Percentiles rank a stretch among this genome's conserved stretches.
phyloP scores from a whole-genome alignment of 2,329 filamentous ascomycete species.

The Aschersonia sp. region DNA sequence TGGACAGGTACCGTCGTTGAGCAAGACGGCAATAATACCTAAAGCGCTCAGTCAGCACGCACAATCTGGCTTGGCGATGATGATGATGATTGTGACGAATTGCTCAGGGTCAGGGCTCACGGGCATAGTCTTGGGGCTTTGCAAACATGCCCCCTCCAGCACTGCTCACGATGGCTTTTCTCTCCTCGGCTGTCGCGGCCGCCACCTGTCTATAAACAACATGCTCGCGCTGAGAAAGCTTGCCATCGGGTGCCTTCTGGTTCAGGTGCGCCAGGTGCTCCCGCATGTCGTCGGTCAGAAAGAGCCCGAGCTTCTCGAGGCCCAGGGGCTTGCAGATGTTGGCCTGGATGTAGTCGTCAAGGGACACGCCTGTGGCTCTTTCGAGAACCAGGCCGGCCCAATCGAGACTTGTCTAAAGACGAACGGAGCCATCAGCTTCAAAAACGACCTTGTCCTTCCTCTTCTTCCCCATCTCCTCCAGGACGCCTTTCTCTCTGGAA shows the following conservation, averaged over 20 bases:
- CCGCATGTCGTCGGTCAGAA: constrained; percentile 39
- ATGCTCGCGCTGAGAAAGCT: constrained; percentile 30
- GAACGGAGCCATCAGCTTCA: not conserved
- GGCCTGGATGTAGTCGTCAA: constrained; percentile 34
- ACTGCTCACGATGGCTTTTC: constrained; percentile 33
- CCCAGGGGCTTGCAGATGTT: constrained; percentile 32
- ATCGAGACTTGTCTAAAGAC: constrained; percentile 30
- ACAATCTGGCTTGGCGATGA: not conserved
- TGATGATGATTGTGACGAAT: too few relatives aligned
- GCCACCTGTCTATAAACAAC: constrained; percentile 29
- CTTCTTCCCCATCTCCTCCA: not conserved
- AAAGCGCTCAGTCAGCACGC: not conserved
- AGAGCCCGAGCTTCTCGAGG: constrained; percentile 36
- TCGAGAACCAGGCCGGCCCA: constrained; percentile 38
- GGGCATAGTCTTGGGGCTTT: constrained; percentile 42
- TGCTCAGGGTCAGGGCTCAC: constrained; percentile 19
- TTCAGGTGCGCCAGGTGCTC: constrained; percentile 42
- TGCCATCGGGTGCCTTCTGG: constrained; percentile 29
- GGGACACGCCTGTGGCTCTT: constrained; percentile 23
- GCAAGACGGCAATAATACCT: constrained; percentile 44
- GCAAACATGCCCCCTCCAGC: constrained; percentile 49
- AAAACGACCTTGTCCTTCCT: not conserved
- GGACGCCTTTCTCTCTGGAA: too few relatives aligned
- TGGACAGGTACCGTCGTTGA: constrained; percentile 50
- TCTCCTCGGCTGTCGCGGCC: constrained; percentile 24